Evolutionary conservation across 2,329 filamentous ascomycete genomes (phyloP), one percentile per base, ranked within the genome.

Genomic region (Zymoseptoria ardabiliae): DNA sequence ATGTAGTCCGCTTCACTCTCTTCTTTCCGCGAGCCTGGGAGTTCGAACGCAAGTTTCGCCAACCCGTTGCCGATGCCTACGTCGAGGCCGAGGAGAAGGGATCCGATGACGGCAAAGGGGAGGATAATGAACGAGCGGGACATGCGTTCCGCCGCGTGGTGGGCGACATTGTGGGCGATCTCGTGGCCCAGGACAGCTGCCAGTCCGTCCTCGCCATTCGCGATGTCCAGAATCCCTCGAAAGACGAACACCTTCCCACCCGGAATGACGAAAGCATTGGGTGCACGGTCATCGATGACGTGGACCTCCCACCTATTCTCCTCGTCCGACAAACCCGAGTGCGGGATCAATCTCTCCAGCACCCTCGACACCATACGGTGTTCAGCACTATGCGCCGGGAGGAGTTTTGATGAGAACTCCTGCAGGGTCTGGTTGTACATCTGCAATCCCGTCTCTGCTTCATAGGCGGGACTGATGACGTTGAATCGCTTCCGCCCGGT

Each of bases 211-310:
- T 91, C 87, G 66, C 78, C 85, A 56, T 79, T 71, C 60, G 86
- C 87, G 21, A 90, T 76, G n/a, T 81, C 79, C 57, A 92, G 73
- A 30, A 93, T 85, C 45, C 89, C 89, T 63, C 84, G 87, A 69
- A 85, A 88, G 1, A 93, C 88, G 70, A 92, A 92, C 0, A 93
- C 88, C 67, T 91, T 91, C 22, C 89, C 88, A 4, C 73, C 88
- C 0, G 89, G 89, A 5, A 91, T 80, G 1, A 93, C 88, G 69
- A 92, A 91, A 0, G 89, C 89, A 67, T 93, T 93, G 63, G 81
- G 79, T 48, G 72, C 65, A 5, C 81, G 82, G 61, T 86, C 85
- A n/a, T 89, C 81, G 67, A 93, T 90, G 6, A 93, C 88, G 66
- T 82, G 78, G 3, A 92, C 80, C 74, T 91, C 86, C 89, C 89